Conservation (phyloP, 352 stramenopile species). For the Globisporangium emineosum region DNA sequence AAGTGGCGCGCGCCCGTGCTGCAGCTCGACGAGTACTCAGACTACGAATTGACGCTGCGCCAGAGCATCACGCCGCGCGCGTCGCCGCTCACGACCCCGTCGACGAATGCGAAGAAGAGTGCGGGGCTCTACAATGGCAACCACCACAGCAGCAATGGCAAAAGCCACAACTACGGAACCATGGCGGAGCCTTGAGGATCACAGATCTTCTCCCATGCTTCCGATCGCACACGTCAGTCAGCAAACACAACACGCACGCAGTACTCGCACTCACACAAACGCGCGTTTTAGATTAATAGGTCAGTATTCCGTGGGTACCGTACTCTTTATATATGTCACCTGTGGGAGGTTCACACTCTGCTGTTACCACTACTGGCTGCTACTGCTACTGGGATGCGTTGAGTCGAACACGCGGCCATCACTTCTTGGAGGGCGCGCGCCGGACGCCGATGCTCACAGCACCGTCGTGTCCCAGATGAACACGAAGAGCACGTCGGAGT, state of each 20-base stretch:
- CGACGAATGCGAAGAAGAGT: background rate
- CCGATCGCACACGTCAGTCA: background rate
- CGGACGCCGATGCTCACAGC: constrained; percentile 52
- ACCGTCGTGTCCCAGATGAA: constrained; percentile 44
- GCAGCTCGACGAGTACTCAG: constrained; percentile 70
- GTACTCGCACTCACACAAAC: background rate
- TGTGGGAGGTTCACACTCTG: background rate
- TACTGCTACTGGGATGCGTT: no score
- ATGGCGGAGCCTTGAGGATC: constrained; percentile 12
- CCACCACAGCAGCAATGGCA: constrained; percentile 17
- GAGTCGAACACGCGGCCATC: no score
- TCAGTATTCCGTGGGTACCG: background rate
- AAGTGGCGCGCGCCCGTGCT: constrained; percentile 66
- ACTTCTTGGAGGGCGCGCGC: constrained; percentile 27
- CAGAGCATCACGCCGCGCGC: constrained; percentile 70
- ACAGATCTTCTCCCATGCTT: background rate
- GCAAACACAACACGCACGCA: background rate
- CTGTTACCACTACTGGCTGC: no score
- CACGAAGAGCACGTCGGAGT: constrained; percentile 73
- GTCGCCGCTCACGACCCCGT: constrained; percentile 37
- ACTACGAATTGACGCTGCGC: constrained; percentile 76
- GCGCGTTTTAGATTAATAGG: background rate
- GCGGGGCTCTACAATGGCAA: constrained; percentile 15
- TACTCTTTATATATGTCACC: background rate
- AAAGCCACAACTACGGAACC: constrained; percentile 38